Percentiles rank a stretch among this genome's conserved stretches.
These are phyloP conservation scores for Teratosphaeria destructans DNA, from an alignment of 2,329 filamentous ascomycete species.

Conservation along the genomic window DNA sequence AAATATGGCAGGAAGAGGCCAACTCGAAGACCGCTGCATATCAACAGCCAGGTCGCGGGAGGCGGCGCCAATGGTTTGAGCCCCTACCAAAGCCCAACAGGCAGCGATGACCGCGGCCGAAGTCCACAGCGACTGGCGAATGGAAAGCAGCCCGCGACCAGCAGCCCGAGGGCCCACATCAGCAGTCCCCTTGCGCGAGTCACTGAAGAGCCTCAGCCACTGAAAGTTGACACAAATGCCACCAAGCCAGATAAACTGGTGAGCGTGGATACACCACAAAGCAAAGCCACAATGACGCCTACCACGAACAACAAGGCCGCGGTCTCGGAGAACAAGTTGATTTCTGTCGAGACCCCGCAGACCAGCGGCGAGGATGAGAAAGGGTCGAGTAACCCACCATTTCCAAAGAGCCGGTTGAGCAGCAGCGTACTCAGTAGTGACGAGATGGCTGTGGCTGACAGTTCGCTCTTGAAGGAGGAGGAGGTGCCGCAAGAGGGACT, in stretches of 20 bases:
- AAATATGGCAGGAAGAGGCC: slow-evolving; percentile 61
- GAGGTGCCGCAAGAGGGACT: slow-evolving; percentile 1
- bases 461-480: slow-evolving; percentile 8
- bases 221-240: slow-evolving; percentile 27
- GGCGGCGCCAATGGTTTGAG: slow-evolving; percentile 39
- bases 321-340: slow-evolving; percentile 9
- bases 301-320: not conserved
- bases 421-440: slow-evolving; percentile 28
- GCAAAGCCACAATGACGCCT: slow-evolving; percentile 5
- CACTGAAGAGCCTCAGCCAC: slow-evolving; percentile 51
- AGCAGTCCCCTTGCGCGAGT: slow-evolving; percentile 65
- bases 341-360: slow-evolving; percentile 27
- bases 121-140: slow-evolving; percentile 57
- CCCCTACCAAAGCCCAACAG: slow-evolving; percentile 56
- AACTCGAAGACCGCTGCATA: slow-evolving; percentile 38
- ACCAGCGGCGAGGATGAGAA: slow-evolving; percentile 13
- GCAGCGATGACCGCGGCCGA: slow-evolving; percentile 53
- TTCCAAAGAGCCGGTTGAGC: slow-evolving; percentile 7
- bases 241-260: slow-evolving; percentile 32
- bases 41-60: slow-evolving; percentile 44
- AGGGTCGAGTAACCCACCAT: slow-evolving; percentile 3
- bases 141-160: slow-evolving; percentile 52
- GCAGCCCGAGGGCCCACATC: slow-evolving; percentile 56
- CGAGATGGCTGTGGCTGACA: slow-evolving; percentile 17
- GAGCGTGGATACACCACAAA: slow-evolving; percentile 21